Evolutionary conservation across 192 early-diverging fungal species (phyloP).

Genomic region (Entomortierella beljakovae): DNA sequence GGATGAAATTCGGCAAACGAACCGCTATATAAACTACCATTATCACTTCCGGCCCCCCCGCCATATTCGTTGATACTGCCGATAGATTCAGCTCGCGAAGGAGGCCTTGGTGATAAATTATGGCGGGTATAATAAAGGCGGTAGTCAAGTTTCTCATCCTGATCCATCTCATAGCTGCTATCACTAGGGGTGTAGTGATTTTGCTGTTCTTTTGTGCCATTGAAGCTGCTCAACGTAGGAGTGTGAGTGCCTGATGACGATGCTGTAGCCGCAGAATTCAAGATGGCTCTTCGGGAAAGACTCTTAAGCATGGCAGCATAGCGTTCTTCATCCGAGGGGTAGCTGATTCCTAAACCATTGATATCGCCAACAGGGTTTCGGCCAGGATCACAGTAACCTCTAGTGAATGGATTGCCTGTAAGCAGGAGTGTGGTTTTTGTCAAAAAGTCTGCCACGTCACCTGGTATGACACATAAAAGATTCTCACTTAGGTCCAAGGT

Average conservation of each 20-base stretch:
- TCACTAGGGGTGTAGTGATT: conserved; percentile 3
- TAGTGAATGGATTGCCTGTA: conserved; percentile 65
- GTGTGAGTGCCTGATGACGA: conserved; percentile 21
- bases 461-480: conserved; percentile 57
- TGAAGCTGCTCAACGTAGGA: conserved; percentile 7
- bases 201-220: conserved; percentile 20
- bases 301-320: conserved; percentile 48
- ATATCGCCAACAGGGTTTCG: conserved; percentile 40
- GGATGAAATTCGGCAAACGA: conserved; percentile 19
- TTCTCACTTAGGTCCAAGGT: conserved; percentile 68
- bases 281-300: conserved; percentile 42
- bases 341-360: conserved; percentile 38
- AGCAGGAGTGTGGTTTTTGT: conserved; percentile 60
- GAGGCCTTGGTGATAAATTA: conserved; percentile 38
- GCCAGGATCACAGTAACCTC: conserved; percentile 47
- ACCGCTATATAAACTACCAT: conserved; percentile 18
- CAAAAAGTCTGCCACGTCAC: conserved; percentile 57
- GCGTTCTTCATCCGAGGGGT: conserved; percentile 38
- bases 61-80: conserved; percentile 27
- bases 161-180: conserved; percentile 49
- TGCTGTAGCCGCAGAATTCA: conserved; percentile 40
- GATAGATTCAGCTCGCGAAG: conserved; percentile 47
- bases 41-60: conserved; percentile 7
- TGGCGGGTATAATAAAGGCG: conserved; percentile 57
- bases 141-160: conserved; percentile 52